Conservation (phyloP, 352 stramenopile genomes). For the Pythium utonaiense region DNA sequence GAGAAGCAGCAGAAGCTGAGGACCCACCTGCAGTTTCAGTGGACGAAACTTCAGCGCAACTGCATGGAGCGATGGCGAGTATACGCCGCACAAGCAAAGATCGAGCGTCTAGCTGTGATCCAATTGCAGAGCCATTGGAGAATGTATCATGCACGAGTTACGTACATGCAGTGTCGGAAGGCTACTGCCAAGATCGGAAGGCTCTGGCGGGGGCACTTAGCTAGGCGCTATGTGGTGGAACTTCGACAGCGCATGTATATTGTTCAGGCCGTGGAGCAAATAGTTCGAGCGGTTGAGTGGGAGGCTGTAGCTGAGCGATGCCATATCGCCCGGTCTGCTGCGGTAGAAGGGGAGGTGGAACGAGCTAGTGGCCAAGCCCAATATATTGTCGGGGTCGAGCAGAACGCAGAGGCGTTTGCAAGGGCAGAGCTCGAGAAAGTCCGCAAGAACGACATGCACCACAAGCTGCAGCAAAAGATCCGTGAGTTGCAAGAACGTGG, state of each 20-base stretch:
- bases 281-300: conserved; percentile 7
- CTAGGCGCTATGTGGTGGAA: not conserved
- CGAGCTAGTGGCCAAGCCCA: not conserved
- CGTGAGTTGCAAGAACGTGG: conserved; percentile 2
- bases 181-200: not conserved
- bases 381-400: not conserved
- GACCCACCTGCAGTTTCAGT: conserved; percentile 13
- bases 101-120: not conserved
- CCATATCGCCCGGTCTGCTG: not conserved
- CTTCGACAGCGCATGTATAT: not conserved
- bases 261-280: conserved; percentile 1
- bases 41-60: conserved; percentile 11
- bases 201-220: conserved; percentile 2
- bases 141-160: not conserved
- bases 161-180: not conserved
- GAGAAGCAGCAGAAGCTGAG: conserved; percentile 8
- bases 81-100: not conserved
- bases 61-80: conserved; percentile 5
- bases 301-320: not conserved
- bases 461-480: conserved; percentile 5
- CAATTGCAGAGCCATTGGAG: conserved; percentile 12
- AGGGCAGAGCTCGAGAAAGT: conserved; percentile 13
- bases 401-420: not conserved
- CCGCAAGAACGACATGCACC: conserved; percentile 15
- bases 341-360: conserved; percentile 6